These are phyloP conservation scores for Brettanomyces naardenensis DNA, from an alignment of 805 yeast genomes.

Conservation along the genomic window DNA sequence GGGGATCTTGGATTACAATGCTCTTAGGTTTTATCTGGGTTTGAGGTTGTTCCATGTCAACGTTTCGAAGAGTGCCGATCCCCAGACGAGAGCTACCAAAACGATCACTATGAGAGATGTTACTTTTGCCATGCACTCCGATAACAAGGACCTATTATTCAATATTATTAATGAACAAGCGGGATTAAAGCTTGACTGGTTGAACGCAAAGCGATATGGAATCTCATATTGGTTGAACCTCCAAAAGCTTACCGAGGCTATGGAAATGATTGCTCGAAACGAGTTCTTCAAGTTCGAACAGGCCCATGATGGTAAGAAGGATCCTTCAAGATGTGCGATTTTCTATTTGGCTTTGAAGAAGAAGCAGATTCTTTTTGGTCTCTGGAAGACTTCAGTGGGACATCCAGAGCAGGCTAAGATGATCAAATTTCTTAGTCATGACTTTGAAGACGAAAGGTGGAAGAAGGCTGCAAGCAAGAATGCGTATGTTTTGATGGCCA, in stretches of 20 bases:
- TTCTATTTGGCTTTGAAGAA: conserved; percentile 73
- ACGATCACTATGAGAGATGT: conserved; percentile 71
- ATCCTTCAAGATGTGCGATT: conserved; percentile 69
- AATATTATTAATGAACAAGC: conserved; percentile 37
- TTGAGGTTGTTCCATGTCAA: conserved; percentile 52
- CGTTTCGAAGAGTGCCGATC: conserved; percentile 21
- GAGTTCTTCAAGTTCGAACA: conserved; percentile 41
- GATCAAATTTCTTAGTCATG: conserved; percentile 67
- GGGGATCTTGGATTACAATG: conserved; percentile 50
- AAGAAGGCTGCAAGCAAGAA: conserved; percentile 82
- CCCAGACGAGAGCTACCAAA: conserved; percentile 1
- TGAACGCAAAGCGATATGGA: conserved; percentile 48
- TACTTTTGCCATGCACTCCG: conserved; percentile 82
- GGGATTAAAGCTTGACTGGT: conserved; percentile 45
- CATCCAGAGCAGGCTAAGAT: conserved; percentile 81
- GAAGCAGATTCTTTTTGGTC: conserved; percentile 65
- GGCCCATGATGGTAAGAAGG: conserved; percentile 39
- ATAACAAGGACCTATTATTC: conserved; percentile 60
- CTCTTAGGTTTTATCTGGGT: conserved; percentile 63
- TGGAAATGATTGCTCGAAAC: conserved; percentile 67
- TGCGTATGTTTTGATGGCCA: conserved; percentile 84
- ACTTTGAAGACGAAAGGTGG: conserved; percentile 74
- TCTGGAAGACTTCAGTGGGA: conserved; percentile 74
- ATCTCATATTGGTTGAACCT: conserved; percentile 63
- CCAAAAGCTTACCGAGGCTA: conserved; percentile 35